Percentiles rank a stretch among this genome's conserved stretches.
Conservation (phyloP, 2,329 filamentous ascomycete species). For the Lasiodiplodia sp. region DNA sequence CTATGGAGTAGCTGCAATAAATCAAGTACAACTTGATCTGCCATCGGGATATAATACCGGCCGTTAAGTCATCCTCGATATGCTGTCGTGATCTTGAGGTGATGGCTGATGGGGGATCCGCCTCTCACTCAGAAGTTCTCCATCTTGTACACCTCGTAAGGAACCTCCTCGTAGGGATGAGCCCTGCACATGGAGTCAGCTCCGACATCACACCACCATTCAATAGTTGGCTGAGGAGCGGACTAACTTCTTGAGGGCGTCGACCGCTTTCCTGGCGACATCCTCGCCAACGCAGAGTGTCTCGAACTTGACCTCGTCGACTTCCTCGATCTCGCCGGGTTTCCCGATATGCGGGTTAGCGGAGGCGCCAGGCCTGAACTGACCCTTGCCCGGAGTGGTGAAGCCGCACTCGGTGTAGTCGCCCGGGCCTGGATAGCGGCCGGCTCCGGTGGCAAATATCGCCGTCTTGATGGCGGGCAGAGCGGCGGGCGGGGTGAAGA, state of each 20-base stretch:
- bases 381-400: constrained; percentile 62
- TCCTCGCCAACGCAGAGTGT: constrained; percentile 67
- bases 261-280: constrained; percentile 63
- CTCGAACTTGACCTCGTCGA: constrained; percentile 69
- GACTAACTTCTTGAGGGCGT: constrained; percentile 69
- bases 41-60: not conserved
- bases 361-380: constrained; percentile 68
- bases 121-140: constrained; percentile 47
- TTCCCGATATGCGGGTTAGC: constrained; percentile 71
- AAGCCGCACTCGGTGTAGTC: constrained; percentile 55
- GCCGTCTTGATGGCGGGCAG: constrained; percentile 51
- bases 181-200: constrained; percentile 38
- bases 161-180: constrained; percentile 56
- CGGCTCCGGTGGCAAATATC: constrained; percentile 56
- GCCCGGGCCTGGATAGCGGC: constrained; percentile 49
- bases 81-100: not conserved
- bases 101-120: not conserved
- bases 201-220: constrained; percentile 13
- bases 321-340: constrained; percentile 63
- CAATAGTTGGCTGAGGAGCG: not conserved
- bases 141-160: constrained; percentile 56
- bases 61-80: not conserved
- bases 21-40: not conserved
- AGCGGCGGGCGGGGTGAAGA: constrained; percentile 50
- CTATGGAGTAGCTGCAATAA: not conserved